Percentiles rank a stretch among this genome's conserved stretches.
phyloP scores from a whole-genome alignment of 1,139 yeast genomes.

The Candida pseudocylindracea region DNA sequence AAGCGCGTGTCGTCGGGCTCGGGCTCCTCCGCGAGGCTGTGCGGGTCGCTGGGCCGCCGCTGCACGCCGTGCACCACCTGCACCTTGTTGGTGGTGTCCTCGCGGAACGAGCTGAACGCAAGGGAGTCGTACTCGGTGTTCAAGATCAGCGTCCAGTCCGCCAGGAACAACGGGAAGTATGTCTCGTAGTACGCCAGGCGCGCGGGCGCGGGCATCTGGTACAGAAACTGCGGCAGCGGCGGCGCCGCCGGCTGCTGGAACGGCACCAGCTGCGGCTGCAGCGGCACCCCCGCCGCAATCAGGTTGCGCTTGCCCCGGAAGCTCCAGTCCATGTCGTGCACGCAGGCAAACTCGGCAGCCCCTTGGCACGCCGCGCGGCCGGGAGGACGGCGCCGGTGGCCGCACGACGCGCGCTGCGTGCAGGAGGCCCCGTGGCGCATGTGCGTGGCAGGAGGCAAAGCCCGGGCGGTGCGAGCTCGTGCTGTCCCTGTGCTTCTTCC shows the following conservation, averaged over 20 bases:
- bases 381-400: too few relatives aligned
- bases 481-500: too few relatives aligned
- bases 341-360: too few relatives aligned
- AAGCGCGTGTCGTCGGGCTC: slow-evolving; percentile 13
- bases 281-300: too few relatives aligned
- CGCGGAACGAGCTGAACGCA: slow-evolving; percentile 50
- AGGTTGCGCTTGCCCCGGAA: too few relatives aligned
- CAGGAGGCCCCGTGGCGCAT: too few relatives aligned
- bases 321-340: too few relatives aligned
- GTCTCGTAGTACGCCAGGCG: slow-evolving; percentile 30
- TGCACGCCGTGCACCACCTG: slow-evolving; percentile 20
- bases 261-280: background rate
- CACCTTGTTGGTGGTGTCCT: slow-evolving; percentile 38
- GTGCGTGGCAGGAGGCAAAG: too few relatives aligned
- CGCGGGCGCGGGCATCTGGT: background rate
- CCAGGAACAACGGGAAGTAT: slow-evolving; percentile 38
- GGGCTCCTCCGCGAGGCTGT: background rate
- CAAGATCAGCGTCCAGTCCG: slow-evolving; percentile 34
- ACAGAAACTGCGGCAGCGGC: background rate
- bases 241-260: background rate
- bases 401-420: too few relatives aligned
- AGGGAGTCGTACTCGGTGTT: slow-evolving; percentile 21
- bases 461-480: too few relatives aligned
- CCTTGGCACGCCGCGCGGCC: too few relatives aligned
- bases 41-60: background rate